phyloP scores from a whole-genome alignment of 2,329 filamentous ascomycete genomes.

The Colletotrichum endophyticum region DNA sequence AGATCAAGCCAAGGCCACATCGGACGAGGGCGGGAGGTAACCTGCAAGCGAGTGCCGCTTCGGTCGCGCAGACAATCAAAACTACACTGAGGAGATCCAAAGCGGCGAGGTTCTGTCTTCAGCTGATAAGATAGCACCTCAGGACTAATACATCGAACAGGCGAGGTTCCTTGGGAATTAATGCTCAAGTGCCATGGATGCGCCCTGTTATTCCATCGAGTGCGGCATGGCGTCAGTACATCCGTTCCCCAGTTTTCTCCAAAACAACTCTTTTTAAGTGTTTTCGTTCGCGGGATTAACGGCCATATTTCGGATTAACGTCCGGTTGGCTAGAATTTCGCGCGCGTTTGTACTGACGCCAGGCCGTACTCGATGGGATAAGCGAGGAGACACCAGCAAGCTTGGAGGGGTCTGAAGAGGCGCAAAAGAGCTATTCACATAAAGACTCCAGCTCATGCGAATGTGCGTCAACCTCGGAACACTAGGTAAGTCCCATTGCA shows the following conservation, averaged over 20 bases:
- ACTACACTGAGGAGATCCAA: neutral
- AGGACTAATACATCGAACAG: neutral
- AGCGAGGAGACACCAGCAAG: neutral
- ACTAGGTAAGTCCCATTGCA: neutral
- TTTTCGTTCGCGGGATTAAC: too few species aligned
- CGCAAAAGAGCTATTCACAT: neutral
- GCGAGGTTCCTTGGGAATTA: neutral
- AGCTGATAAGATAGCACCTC: too few species aligned
- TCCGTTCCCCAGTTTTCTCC: too few species aligned
- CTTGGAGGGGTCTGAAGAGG: neutral
- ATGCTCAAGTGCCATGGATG: neutral
- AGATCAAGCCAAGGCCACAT: neutral
- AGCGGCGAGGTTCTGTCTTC: neutral
- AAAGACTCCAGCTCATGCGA: neutral
- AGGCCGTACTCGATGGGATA: too few species aligned
- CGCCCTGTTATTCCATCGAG: too few species aligned
- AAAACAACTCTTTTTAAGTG: too few species aligned
- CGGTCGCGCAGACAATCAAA: neutral
- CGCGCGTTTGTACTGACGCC: too few species aligned
- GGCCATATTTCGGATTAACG: too few species aligned
- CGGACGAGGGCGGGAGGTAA: neutral
- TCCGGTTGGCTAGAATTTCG: too few species aligned
- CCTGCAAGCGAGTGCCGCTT: neutral
- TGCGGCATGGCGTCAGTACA: too few species aligned
- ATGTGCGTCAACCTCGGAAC: neutral